These are phyloP conservation scores for Agroathelia rolfsii DNA, from an alignment of 1,284 basidiomycete genomes.

Conservation along the genomic window DNA sequence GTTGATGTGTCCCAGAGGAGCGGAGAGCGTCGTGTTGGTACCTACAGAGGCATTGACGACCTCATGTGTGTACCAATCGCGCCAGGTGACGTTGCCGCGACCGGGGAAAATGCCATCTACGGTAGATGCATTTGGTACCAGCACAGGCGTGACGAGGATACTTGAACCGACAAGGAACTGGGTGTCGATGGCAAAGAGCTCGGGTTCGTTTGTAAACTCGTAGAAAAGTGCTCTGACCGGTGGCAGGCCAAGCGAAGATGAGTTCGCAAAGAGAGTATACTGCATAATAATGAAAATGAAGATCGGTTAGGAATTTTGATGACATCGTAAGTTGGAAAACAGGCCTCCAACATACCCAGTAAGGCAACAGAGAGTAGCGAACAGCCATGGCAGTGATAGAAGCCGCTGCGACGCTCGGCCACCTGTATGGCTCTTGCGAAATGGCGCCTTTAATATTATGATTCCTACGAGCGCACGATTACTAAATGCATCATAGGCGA, in stretches of 20 bases:
- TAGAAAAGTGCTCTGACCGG: conserved; percentile 67
- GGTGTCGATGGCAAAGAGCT: conserved; percentile 50
- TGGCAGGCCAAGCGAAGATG: conserved; percentile 53
- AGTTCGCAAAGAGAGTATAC: conserved; percentile 70
- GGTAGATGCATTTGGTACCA: conserved; percentile 44
- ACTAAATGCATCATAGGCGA: conserved; percentile 5
- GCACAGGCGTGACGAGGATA: conserved; percentile 67
- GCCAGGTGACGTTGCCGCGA: conserved; percentile 50
- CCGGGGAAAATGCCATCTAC: conserved; percentile 55
- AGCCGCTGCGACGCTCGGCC: conserved; percentile 68
- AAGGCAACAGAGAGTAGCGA: conserved; percentile 61
- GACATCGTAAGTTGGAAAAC: conserved; percentile 3
- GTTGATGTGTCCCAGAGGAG: conserved; percentile 60
- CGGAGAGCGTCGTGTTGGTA: conserved; percentile 35
- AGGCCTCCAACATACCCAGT: conserved; percentile 49
- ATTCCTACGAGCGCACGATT: conserved; percentile 27
- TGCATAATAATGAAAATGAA: conserved; percentile 20
- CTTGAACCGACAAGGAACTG: conserved; percentile 67
- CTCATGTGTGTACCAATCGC: conserved; percentile 69
- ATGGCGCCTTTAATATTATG: conserved; percentile 55
- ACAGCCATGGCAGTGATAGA: conserved; percentile 59
- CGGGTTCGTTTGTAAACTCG: conserved; percentile 63
- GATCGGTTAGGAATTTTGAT: conserved; percentile 6
- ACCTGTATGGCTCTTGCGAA: conserved; percentile 65
- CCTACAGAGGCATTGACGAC: conserved; percentile 30